These are phyloP conservation scores for Aspergillus avenaceus DNA, from an alignment of 495 filamentous ascomycete species.

Conservation along the genomic window DNA sequence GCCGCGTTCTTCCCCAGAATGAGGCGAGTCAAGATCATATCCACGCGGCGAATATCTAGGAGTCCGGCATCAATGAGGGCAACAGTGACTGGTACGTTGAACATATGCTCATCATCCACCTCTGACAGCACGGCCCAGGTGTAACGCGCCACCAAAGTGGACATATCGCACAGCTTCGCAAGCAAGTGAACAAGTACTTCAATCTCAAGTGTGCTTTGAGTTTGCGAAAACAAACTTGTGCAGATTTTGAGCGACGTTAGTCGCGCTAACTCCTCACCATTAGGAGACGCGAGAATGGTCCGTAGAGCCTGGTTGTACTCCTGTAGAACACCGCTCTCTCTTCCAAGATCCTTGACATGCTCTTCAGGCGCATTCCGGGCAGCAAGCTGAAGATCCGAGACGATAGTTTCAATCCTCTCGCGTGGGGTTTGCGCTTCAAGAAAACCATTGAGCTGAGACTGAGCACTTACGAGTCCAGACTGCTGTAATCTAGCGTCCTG, in stretches of 20 bases:
- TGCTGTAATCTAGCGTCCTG: conserved; percentile 50
- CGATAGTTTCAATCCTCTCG: conserved; percentile 62
- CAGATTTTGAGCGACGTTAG: conserved; percentile 69
- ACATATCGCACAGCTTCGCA: conserved; percentile 73
- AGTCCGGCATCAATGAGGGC: conserved; percentile 69
- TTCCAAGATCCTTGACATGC: conserved; percentile 63
- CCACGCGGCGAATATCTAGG: conserved; percentile 75
- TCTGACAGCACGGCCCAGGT: conserved; percentile 59
- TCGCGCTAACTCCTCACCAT: conserved; percentile 63
- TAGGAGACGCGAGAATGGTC: conserved; percentile 44
- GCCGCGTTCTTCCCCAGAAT: conserved; percentile 62
- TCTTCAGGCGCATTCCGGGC: conserved; percentile 64
- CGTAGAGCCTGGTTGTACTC: conserved; percentile 55
- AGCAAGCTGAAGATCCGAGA: conserved; percentile 65
- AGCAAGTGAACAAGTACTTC: conserved; percentile 83
- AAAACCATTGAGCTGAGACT: conserved; percentile 60
- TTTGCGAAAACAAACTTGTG: conserved; percentile 59
- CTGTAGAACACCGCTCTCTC: conserved; percentile 60
- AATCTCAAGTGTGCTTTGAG: conserved; percentile 60
- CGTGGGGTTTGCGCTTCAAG: conserved; percentile 58
- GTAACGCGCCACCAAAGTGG: conserved; percentile 67
- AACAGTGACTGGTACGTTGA: conserved; percentile 72
- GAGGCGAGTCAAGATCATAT: conserved; percentile 67
- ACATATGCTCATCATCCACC: conserved; percentile 68
- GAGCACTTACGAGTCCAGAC: conserved; percentile 38